Percentiles rank a stretch among this genome's conserved stretches.
Conservation (phyloP, 176 grass and related monocot species). For the Secale cereale region DNA sequence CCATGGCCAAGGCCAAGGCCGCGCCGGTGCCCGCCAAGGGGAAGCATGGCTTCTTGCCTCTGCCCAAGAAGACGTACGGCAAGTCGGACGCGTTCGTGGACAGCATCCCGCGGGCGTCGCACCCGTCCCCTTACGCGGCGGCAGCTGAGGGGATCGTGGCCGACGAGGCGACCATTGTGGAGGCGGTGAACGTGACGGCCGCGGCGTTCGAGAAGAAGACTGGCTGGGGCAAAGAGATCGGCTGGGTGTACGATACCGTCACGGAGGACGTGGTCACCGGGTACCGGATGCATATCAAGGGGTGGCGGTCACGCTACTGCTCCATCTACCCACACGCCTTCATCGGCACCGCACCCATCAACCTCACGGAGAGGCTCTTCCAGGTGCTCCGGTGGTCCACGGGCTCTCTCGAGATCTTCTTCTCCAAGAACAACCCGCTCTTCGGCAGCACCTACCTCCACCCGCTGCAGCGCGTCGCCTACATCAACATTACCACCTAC, state of each 20-base stretch:
- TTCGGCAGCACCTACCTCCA: constrained; percentile 69
- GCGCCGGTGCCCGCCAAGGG: constrained; percentile 32
- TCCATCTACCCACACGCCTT: constrained; percentile 78
- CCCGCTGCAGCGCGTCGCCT: constrained; percentile 79
- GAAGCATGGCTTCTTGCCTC: constrained; percentile 39
- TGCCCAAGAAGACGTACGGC: constrained; percentile 58
- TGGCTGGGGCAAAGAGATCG: constrained; percentile 58
- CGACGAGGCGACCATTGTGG: constrained; percentile 30
- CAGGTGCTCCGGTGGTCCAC: constrained; percentile 82
- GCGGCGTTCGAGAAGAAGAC: constrained; percentile 73
- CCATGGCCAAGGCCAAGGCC: constrained; percentile 24
- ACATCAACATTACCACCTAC: constrained; percentile 92
- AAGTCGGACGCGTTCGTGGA: constrained; percentile 57
- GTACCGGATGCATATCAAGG: constrained; percentile 84
- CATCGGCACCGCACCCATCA: constrained; percentile 80
- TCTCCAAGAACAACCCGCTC: constrained; percentile 82
- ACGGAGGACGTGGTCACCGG: constrained; percentile 82
- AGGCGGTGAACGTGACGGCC: constrained; percentile 39
- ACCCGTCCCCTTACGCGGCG: constrained; percentile 31
- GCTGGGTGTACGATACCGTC: constrained; percentile 70
- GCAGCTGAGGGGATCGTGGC: not conserved
- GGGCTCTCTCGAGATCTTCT: constrained; percentile 95
- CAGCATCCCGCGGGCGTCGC: constrained; percentile 53
- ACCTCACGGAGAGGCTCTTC: constrained; percentile 70
- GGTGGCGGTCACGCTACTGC: constrained; percentile 67